Evolutionary conservation across 768 basidiomycete species (phyloP).

Genomic region (Trametes gibbosa): DNA sequence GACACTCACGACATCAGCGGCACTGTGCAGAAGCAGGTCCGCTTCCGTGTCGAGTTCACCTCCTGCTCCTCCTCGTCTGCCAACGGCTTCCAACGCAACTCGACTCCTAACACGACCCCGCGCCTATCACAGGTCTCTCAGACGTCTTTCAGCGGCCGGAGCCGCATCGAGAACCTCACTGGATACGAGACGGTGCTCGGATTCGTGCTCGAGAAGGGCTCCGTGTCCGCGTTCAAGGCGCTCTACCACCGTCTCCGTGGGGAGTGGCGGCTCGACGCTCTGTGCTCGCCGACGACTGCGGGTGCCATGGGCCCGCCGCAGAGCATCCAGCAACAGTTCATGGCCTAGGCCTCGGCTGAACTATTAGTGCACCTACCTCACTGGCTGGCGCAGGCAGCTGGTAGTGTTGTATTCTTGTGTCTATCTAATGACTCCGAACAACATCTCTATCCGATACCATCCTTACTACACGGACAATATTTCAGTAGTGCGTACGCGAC

Average conservation of each 20-base stretch:
- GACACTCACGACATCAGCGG: conserved; percentile 43
- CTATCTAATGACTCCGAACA: too few relatives aligned
- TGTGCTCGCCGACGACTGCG: conserved; percentile 24
- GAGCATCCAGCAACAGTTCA: conserved; percentile 25
- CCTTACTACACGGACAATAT: not conserved
- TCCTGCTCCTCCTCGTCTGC: conserved; percentile 9
- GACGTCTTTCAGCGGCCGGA: conserved; percentile 25
- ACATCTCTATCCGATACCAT: not conserved
- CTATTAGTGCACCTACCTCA: not conserved
- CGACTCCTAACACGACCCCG: conserved; percentile 23
- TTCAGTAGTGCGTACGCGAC: too few relatives aligned
- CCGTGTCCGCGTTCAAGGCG: conserved; percentile 78
- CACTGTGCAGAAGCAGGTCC: conserved; percentile 65
- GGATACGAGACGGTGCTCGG: conserved; percentile 64
- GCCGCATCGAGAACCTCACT: conserved; percentile 25
- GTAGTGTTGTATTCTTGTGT: not conserved
- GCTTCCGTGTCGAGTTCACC: conserved; percentile 82
- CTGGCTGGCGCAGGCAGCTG: not conserved
- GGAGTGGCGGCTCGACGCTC: conserved; percentile 53
- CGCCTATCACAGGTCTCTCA: conserved; percentile 24
- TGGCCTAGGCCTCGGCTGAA: conserved; percentile 3
- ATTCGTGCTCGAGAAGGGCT: conserved; percentile 88
- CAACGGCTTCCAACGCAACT: too few relatives aligned
- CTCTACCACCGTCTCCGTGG: conserved; percentile 72
- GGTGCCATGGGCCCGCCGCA: conserved; percentile 7